Evolutionary conservation across 2,329 filamentous ascomycete genomes (phyloP).

Genomic region (Cladosporium sphaerospermum): DNA sequence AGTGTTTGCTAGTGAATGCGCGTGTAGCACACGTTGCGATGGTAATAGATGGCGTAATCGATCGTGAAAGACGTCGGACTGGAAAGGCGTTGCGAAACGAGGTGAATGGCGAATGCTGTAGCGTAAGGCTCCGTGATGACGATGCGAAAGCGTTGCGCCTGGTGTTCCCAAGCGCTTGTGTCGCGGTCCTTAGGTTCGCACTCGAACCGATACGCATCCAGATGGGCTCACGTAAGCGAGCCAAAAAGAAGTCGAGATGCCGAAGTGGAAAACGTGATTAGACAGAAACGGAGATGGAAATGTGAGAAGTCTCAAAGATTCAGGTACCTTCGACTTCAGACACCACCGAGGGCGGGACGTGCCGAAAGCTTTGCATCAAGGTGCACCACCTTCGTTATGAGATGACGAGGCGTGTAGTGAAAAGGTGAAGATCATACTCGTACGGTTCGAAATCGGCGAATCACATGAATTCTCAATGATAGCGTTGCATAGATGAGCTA

Average conservation of each 20-base stretch:
- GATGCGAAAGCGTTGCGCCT: constrained; percentile 10
- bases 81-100: background rate
- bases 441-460: too few species aligned
- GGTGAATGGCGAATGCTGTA: background rate
- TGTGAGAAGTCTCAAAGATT: background rate
- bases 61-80: background rate
- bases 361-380: background rate
- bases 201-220: constrained; percentile 15
- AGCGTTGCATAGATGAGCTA: too few species aligned
- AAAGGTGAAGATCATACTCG: too few species aligned
- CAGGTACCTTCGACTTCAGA: background rate
- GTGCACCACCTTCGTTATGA: background rate
- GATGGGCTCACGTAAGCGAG: constrained; percentile 12
- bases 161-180: constrained; percentile 3
- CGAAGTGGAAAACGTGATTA: background rate
- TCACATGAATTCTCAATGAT: too few species aligned
- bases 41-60: background rate
- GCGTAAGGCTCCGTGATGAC: constrained; percentile 1
- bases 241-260: background rate
- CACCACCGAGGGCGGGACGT: background rate
- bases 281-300: background rate
- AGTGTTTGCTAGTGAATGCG: background rate
- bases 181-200: constrained; percentile 12
- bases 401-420: too few species aligned
- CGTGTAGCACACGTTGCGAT: background rate